Conservation (phyloP, 1,139 yeast species). For the Wickerhamomyces sp. region DNA sequence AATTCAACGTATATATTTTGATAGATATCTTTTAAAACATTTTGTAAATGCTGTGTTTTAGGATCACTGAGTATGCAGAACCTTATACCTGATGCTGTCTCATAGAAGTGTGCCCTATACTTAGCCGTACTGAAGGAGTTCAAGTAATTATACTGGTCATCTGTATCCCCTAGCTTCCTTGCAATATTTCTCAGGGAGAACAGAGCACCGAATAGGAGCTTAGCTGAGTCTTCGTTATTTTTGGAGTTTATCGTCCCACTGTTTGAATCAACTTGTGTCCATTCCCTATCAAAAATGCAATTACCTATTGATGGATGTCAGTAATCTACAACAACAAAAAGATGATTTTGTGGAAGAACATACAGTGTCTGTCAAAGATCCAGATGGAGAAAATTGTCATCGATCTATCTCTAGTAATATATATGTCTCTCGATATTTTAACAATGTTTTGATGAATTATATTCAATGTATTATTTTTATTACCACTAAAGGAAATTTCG, state of each 20-base stretch:
- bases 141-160: slow-evolving; percentile 41
- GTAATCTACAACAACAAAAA: slow-evolving; percentile 3
- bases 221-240: slow-evolving; percentile 62
- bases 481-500: too few relatives aligned
- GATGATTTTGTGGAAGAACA: slow-evolving; percentile 15
- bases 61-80: slow-evolving; percentile 74
- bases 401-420: neutral
- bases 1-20: slow-evolving; percentile 60
- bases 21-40: slow-evolving; percentile 63
- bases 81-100: slow-evolving; percentile 74
- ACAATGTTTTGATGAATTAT: neutral
- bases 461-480: too few relatives aligned
- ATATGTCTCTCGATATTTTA: neutral
- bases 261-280: slow-evolving; percentile 27
- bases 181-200: slow-evolving; percentile 77
- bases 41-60: slow-evolving; percentile 53
- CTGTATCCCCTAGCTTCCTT: slow-evolving; percentile 49
- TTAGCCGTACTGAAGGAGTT: slow-evolving; percentile 66
- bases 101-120: slow-evolving; percentile 75
- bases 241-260: slow-evolving; percentile 50
- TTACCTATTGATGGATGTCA: slow-evolving; percentile 32
- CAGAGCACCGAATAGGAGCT: slow-evolving; percentile 82
- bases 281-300: slow-evolving; percentile 69
- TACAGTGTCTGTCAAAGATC: slow-evolving; percentile 85
- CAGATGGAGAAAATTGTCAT: slow-evolving; percentile 77